Evolutionary conservation across 345 rosid species (phyloP).

Genomic region (Adansonia digitata): DNA sequence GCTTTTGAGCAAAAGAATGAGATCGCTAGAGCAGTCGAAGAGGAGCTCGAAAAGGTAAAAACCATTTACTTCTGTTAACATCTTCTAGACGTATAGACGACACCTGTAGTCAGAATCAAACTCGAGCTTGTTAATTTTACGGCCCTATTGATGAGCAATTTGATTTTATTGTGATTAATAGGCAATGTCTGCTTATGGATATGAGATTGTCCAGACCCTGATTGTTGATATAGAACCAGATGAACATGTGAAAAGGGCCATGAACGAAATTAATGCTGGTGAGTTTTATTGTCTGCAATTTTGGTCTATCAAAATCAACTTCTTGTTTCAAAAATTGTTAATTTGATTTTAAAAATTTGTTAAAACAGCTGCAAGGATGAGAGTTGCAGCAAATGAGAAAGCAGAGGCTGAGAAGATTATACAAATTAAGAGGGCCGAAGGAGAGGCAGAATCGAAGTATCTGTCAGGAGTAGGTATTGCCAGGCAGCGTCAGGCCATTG

Average conservation of each 20-base stretch:
- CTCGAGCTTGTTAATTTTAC: background rate
- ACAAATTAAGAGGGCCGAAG: slow-evolving; percentile 55
- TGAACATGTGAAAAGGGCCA: slow-evolving; percentile 67
- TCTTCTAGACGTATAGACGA: too few species aligned
- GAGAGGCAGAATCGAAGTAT: slow-evolving; percentile 47
- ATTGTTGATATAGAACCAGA: slow-evolving; percentile 80
- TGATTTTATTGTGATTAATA: slow-evolving; percentile 4
- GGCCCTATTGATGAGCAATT: background rate
- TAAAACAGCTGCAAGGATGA: slow-evolving; percentile 53
- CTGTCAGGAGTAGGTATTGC: slow-evolving; percentile 48
- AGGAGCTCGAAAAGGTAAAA: slow-evolving; percentile 50
- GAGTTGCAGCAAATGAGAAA: slow-evolving; percentile 44
- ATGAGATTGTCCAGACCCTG: slow-evolving; percentile 73
- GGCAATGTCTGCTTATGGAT: slow-evolving; percentile 81
- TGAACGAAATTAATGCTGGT: slow-evolving; percentile 82
- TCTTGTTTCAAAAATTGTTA: too few species aligned
- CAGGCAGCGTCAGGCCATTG: slow-evolving; percentile 49
- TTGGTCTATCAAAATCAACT: background rate
- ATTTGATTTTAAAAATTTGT: too few species aligned
- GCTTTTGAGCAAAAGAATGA: slow-evolving; percentile 54
- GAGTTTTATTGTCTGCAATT: background rate
- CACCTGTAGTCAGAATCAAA: background rate
- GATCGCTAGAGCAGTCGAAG: slow-evolving; percentile 47
- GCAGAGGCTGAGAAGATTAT: slow-evolving; percentile 53
- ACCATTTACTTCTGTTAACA: too few species aligned